A percentile compares a stretch with the other conserved stretches of the same genome.
Conservation (phyloP, 2,329 filamentous ascomycete species). For the Bimuria novae-zelandiae region DNA sequence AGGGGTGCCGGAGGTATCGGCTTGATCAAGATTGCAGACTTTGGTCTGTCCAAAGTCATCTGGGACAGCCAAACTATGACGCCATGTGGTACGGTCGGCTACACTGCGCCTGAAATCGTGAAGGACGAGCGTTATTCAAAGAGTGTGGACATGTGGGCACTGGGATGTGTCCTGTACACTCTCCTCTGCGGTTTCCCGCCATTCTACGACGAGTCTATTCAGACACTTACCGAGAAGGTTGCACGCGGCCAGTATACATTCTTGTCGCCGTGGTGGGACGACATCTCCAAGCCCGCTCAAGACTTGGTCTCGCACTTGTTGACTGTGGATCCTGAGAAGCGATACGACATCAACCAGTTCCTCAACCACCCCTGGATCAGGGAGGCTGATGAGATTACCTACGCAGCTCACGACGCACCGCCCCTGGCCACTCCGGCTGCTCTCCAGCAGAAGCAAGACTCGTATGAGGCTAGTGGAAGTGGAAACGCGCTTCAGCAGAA, state of each 20-base stretch:
- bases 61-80: slow-evolving; percentile 99
- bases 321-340: slow-evolving; percentile 92
- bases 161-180: slow-evolving; percentile 96
- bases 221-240: slow-evolving; percentile 95
- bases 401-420: slow-evolving; percentile 70
- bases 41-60: slow-evolving; percentile 95
- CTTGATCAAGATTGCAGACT: slow-evolving; percentile 95
- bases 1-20: slow-evolving; percentile 89
- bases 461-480: slow-evolving; percentile 26
- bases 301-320: slow-evolving; percentile 92
- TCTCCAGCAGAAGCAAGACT: slow-evolving; percentile 61
- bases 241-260: slow-evolving; percentile 97
- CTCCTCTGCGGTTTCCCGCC: slow-evolving; percentile 96
- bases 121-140: slow-evolving; percentile 99
- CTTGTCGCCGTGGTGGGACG: slow-evolving; percentile 98
- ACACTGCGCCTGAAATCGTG: slow-evolving; percentile 97
- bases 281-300: slow-evolving; percentile 93
- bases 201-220: slow-evolving; percentile 98
- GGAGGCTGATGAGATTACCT: slow-evolving; percentile 68
- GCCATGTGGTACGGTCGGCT: slow-evolving; percentile 97
- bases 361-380: slow-evolving; percentile 93
- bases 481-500: slow-evolving; percentile 53
- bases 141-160: slow-evolving; percentile 98
- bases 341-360: slow-evolving; percentile 92
- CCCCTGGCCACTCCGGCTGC: slow-evolving; percentile 70